phyloP scores from a whole-genome alignment of 768 basidiomycete genomes.

The Xerocomellus intermedius region DNA sequence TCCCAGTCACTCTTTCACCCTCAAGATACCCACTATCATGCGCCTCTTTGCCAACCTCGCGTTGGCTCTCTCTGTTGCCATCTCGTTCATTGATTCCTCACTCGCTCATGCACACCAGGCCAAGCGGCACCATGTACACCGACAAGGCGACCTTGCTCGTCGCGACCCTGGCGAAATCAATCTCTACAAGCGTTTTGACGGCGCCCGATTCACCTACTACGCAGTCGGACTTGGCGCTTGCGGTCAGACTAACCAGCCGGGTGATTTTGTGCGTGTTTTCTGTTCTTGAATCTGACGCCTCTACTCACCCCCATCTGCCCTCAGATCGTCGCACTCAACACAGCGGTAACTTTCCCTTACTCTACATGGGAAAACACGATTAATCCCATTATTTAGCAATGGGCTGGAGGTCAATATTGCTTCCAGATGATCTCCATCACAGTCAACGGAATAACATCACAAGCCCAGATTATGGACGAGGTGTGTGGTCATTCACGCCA shows the following conservation, averaged over 20 bases:
- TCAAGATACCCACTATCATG: constrained; percentile 14
- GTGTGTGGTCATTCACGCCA: constrained; percentile 31
- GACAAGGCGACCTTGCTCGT: constrained; percentile 20
- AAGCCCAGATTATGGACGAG: constrained; percentile 62
- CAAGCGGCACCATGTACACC: constrained; percentile 24
- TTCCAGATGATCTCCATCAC: constrained; percentile 60
- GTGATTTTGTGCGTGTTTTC: constrained; percentile 35
- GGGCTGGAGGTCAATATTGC: constrained; percentile 50
- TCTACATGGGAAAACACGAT: neutral
- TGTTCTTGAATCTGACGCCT: neutral
- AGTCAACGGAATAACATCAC: constrained; percentile 53
- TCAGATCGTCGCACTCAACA: constrained; percentile 54
- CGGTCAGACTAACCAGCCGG: constrained; percentile 27
- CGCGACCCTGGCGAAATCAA: constrained; percentile 26
- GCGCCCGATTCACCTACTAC: constrained; percentile 37
- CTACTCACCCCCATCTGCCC: constrained; percentile 3
- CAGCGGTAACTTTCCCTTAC: constrained; percentile 17
- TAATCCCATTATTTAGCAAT: constrained; percentile 47
- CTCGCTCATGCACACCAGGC: constrained; percentile 22
- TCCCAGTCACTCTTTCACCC: constrained; percentile 24
- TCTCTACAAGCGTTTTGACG: constrained; percentile 22
- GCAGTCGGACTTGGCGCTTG: constrained; percentile 46
- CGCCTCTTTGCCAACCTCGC: constrained; percentile 21
- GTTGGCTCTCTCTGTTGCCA: constrained; percentile 17
- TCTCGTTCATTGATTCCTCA: constrained; percentile 18